Evolutionary conservation across 2,329 filamentous ascomycete genomes (phyloP).

Genomic region (Huntiella abstrusa): DNA sequence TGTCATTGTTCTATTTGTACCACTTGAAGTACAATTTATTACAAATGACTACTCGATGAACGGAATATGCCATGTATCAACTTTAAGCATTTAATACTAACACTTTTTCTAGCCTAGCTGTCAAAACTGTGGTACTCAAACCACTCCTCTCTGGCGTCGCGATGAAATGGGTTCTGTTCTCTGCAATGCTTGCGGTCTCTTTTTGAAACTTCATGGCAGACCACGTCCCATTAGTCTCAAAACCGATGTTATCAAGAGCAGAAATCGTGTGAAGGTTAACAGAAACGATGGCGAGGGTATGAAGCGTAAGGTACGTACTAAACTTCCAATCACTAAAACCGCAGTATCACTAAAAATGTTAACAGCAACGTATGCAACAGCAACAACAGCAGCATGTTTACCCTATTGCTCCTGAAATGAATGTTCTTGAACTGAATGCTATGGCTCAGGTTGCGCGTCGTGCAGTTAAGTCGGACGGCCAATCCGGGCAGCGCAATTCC

Average conservation of each 20-base stretch:
- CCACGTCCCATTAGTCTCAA: slow-evolving; percentile 90
- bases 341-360: neutral
- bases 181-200: slow-evolving; percentile 95
- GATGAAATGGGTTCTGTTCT: slow-evolving; percentile 91
- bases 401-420: slow-evolving; percentile 9
- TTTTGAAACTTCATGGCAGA: slow-evolving; percentile 88
- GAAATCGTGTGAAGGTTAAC: slow-evolving; percentile 87
- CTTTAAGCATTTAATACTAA: neutral
- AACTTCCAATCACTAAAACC: neutral
- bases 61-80: neutral
- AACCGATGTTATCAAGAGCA: slow-evolving; percentile 98
- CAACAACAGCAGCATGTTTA: slow-evolving; percentile 7
- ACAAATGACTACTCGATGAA: too few relatives aligned
- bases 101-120: slow-evolving; percentile 48
- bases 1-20: too few relatives aligned
- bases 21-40: too few relatives aligned
- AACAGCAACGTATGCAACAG: slow-evolving; percentile 8
- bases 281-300: slow-evolving; percentile 42
- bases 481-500: neutral
- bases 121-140: slow-evolving; percentile 90
- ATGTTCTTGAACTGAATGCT: slow-evolving; percentile 7
- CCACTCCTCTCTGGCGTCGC: slow-evolving; percentile 89
- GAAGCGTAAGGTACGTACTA: slow-evolving; percentile 45
- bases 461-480: slow-evolving; percentile 6
- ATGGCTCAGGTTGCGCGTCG: slow-evolving; percentile 9